Conservation (phyloP, 176 grass and related monocot genomes). For the Urochloa ruziziensis region DNA sequence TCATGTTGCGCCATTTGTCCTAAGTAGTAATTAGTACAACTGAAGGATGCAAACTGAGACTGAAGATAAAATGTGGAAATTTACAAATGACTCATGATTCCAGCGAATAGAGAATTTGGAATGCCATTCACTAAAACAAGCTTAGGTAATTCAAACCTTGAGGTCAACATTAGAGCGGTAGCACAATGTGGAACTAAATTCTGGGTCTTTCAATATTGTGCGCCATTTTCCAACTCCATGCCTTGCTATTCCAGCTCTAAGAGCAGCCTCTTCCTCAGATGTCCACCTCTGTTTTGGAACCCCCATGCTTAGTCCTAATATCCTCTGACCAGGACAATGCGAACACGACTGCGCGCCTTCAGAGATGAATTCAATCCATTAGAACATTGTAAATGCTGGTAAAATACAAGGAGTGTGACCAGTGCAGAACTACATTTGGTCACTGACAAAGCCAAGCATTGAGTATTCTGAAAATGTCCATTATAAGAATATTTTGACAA, state of each 20-base stretch:
- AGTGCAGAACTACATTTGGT: too few species aligned
- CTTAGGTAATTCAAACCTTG: constrained; percentile 52
- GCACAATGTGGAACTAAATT: constrained; percentile 51
- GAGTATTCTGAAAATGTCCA: constrained; percentile 12
- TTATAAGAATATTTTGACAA: neutral
- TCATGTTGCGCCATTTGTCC: constrained; percentile 95
- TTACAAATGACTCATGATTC: neutral
- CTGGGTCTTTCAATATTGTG: constrained; percentile 67
- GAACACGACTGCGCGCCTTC: neutral
- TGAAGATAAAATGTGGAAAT: constrained; percentile 2
- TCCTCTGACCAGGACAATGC: constrained; percentile 2
- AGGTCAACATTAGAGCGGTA: constrained; percentile 82
- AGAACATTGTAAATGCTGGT: neutral
- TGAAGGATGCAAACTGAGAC: neutral
- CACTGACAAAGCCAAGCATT: neutral
- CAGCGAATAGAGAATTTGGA: constrained; percentile 6
- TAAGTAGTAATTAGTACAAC: constrained; percentile 37
- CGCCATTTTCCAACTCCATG: constrained; percentile 86
- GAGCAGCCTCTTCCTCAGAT: constrained; percentile 61
- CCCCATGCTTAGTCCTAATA: constrained; percentile 49
- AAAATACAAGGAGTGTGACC: too few species aligned
- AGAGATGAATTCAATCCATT: constrained; percentile 6
- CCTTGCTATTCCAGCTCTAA: constrained; percentile 83
- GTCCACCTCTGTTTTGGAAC: constrained; percentile 81
- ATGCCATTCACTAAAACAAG: neutral